Conservation (phyloP, 495 filamentous ascomycete species). For the Beverwykella pulmonaria region DNA sequence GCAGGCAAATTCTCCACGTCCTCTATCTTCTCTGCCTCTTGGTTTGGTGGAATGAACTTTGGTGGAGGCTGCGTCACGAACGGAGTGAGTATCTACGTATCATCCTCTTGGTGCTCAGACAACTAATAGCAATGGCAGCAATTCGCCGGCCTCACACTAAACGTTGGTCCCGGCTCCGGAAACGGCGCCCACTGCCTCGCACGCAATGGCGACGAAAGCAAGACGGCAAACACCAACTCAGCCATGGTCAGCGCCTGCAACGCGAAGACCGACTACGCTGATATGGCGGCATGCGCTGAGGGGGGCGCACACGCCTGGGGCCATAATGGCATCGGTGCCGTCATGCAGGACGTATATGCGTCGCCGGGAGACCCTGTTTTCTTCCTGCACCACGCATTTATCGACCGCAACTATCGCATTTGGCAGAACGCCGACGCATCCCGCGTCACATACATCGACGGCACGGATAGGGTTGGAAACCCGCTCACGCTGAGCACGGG, state of each 20-base stretch:
- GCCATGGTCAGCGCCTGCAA: conserved; percentile 24
- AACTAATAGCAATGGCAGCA: conserved; percentile 11
- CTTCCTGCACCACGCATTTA: conserved; percentile 68
- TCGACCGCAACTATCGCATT: conserved; percentile 70
- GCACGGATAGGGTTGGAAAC: conserved; percentile 17
- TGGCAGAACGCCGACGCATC: conserved; percentile 58
- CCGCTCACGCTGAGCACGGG: conserved; percentile 14
- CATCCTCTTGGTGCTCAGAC: background rate
- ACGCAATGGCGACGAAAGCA: conserved; percentile 21
- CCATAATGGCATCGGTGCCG: conserved; percentile 64
- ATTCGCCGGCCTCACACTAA: conserved; percentile 24
- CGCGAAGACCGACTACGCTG: conserved; percentile 14
- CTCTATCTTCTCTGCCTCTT: conserved; percentile 14
- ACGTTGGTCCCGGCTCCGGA: conserved; percentile 24
- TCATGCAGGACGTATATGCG: conserved; percentile 58
- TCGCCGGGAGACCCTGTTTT: conserved; percentile 69
- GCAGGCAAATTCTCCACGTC: conserved; percentile 17
- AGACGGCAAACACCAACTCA: conserved; percentile 19
- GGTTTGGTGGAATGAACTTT: conserved; percentile 20
- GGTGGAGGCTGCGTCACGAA: conserved; percentile 27
- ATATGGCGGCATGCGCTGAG: conserved; percentile 33
- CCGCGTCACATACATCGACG: conserved; percentile 8
- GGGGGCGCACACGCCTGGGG: conserved; percentile 65
- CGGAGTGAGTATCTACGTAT: conserved; percentile 14
- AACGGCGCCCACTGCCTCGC: conserved; percentile 28